Percentiles rank a stretch among this genome's conserved stretches.
Conservation (phyloP, 306 rosid species). For the Mimosa pudica region DNA sequence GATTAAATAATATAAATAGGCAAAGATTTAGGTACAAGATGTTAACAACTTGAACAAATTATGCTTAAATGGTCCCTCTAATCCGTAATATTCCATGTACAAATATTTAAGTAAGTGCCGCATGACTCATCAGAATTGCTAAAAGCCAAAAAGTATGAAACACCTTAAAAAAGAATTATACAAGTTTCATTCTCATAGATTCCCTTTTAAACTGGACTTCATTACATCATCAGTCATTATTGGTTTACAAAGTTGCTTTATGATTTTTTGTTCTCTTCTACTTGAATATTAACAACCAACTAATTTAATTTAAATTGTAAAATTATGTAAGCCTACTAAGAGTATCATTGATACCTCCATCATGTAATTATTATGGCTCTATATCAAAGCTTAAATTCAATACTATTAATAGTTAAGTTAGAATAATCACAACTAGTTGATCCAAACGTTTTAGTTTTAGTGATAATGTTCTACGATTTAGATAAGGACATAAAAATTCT, state of each 20-base stretch:
- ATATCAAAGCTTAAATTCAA: too few relatives aligned
- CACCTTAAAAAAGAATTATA: slow-evolving; percentile 11
- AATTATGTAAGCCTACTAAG: too few relatives aligned
- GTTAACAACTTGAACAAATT: slow-evolving; percentile 23
- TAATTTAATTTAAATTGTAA: too few relatives aligned
- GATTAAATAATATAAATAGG: slow-evolving; percentile 19
- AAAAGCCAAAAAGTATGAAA: slow-evolving; percentile 18
- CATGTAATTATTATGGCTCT: too few relatives aligned
- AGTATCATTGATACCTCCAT: too few relatives aligned
- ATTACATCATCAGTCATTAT: slow-evolving; percentile 53
- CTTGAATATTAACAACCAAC: too few relatives aligned
- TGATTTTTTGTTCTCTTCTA: too few relatives aligned
- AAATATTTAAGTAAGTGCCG: slow-evolving; percentile 46
- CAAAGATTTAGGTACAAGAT: slow-evolving; percentile 50
- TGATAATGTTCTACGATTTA: too few relatives aligned
- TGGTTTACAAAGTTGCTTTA: slow-evolving; percentile 32
- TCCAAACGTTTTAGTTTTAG: too few relatives aligned
- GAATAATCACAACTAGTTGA: too few relatives aligned
- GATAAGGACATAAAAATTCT: too few relatives aligned
- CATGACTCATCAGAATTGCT: slow-evolving; percentile 57
- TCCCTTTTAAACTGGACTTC: slow-evolving; percentile 62
- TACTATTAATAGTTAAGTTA: too few relatives aligned
- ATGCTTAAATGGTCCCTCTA: slow-evolving; percentile 42
- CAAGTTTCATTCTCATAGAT: slow-evolving; percentile 25
- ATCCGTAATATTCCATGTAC: slow-evolving; percentile 16